These are phyloP conservation scores for Bacterosira constricta DNA, from an alignment of 108 stramenopile species.

Conservation along the genomic window DNA sequence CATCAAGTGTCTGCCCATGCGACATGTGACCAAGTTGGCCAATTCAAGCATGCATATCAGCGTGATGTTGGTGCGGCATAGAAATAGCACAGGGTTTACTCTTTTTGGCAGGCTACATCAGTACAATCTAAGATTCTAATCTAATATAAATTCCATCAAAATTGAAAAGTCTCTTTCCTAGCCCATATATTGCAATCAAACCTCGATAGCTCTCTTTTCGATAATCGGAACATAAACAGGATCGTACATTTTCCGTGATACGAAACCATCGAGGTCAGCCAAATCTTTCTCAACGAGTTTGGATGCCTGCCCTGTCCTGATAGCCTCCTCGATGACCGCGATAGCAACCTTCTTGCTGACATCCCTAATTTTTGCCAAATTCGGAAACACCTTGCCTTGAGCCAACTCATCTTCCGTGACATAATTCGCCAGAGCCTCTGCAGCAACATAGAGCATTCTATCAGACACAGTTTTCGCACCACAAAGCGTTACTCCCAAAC, in stretches of 20 bases:
- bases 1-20: too few relatives aligned
- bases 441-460: slow-evolving; percentile 90
- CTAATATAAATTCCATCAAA: too few relatives aligned
- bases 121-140: too few relatives aligned
- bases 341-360: slow-evolving; percentile 87
- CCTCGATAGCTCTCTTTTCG: slow-evolving; percentile 66
- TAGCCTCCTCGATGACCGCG: slow-evolving; percentile 89
- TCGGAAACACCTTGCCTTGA: slow-evolving; percentile 88
- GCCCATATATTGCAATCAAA: too few relatives aligned
- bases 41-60: too few relatives aligned
- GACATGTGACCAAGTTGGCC: too few relatives aligned
- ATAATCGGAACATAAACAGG: slow-evolving; percentile 87
- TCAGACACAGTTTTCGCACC: slow-evolving; percentile 87
- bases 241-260: slow-evolving; percentile 84
- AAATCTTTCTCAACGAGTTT: slow-evolving; percentile 60
- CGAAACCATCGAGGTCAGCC: slow-evolving; percentile 65
- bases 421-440: slow-evolving; percentile 85
- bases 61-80: too few relatives aligned
- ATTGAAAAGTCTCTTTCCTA: too few relatives aligned
- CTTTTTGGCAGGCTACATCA: too few relatives aligned
- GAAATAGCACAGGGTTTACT: too few relatives aligned
- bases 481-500: slow-evolving; percentile 86
- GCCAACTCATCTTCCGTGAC: slow-evolving; percentile 79
- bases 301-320: slow-evolving; percentile 72
- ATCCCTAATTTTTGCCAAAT: slow-evolving; percentile 80